Percentiles rank a stretch among this genome's conserved stretches.
phyloP scores from a whole-genome alignment of 169 alveolate genomes.

The Miamiensis avidus region DNA sequence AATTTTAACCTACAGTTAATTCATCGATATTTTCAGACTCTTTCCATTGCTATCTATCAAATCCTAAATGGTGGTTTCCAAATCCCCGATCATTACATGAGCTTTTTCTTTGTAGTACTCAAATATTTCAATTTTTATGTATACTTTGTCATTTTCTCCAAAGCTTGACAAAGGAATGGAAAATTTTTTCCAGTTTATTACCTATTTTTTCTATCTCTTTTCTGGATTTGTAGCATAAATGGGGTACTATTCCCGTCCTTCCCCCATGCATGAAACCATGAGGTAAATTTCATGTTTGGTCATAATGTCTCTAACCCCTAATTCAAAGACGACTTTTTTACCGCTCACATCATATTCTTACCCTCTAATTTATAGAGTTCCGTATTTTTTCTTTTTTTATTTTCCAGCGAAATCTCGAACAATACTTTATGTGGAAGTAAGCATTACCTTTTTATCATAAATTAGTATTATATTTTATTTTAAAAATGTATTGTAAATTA shows the following conservation, averaged over 20 bases:
- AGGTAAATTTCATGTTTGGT: slow-evolving; percentile 32
- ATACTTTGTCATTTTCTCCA: slow-evolving; percentile 38
- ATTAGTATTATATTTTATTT: slow-evolving; percentile 1
- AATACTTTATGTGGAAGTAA: slow-evolving; percentile 16
- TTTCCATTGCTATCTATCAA: slow-evolving; percentile 36
- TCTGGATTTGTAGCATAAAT: slow-evolving; percentile 38
- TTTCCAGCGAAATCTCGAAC: slow-evolving; percentile 21
- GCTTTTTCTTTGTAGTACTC: slow-evolving; percentile 37
- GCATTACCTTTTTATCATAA: slow-evolving; percentile 37
- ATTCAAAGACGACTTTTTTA: slow-evolving; percentile 31
- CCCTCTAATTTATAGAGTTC: slow-evolving; percentile 30
- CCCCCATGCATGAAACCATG: slow-evolving; percentile 21
- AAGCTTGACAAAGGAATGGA: slow-evolving; percentile 35
- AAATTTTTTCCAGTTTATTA: slow-evolving; percentile 23
- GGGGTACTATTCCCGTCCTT: slow-evolving; percentile 32
- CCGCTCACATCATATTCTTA: slow-evolving; percentile 51
- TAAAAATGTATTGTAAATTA: slow-evolving; percentile 4
- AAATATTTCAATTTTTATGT: slow-evolving; percentile 41
- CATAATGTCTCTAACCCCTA: slow-evolving; percentile 28
- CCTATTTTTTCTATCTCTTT: slow-evolving; percentile 25
- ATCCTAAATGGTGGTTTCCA: slow-evolving; percentile 42
- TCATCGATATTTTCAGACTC: slow-evolving; percentile 15
- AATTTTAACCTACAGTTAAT: neutral
- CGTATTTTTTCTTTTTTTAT: slow-evolving; percentile 22
- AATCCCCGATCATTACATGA: slow-evolving; percentile 39